These are phyloP conservation scores for Podaxis sp. DNA, from an alignment of 768 basidiomycete genomes.

Conservation along the genomic window DNA sequence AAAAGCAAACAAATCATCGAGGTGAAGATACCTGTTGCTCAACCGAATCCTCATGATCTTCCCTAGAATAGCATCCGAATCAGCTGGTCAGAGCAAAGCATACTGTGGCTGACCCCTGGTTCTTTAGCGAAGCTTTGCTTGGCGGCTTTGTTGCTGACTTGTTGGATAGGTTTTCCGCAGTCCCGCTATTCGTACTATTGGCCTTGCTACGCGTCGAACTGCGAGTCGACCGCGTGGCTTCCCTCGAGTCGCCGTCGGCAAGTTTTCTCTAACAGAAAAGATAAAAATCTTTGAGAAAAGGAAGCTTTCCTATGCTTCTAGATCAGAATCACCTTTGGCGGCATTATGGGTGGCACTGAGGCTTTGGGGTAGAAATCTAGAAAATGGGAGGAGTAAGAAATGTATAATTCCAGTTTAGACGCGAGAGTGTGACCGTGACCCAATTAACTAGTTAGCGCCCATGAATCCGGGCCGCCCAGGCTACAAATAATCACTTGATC, in stretches of 20 bases:
- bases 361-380: background rate
- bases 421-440: conserved; percentile 12
- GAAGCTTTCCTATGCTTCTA: background rate
- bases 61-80: conserved; percentile 1
- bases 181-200: conserved; percentile 20
- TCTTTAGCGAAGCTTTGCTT: conserved; percentile 9
- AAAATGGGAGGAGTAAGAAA: conserved; percentile 5
- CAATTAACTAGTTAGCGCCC: conserved; percentile 7
- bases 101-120: conserved; percentile 10
- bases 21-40: conserved; percentile 8
- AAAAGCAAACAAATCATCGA: background rate
- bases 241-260: conserved; percentile 31
- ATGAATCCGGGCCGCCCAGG: background rate
- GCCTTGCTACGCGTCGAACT: conserved; percentile 36
- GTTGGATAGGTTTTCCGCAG: conserved; percentile 18
- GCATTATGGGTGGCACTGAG: conserved; percentile 19
- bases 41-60: background rate
- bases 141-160: conserved; percentile 20
- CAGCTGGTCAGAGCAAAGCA: background rate
- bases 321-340: conserved; percentile 28
- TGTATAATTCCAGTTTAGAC: background rate
- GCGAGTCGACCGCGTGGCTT: conserved; percentile 40
- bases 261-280: conserved; percentile 53
- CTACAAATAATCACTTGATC: conserved; percentile 14
- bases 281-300: background rate